Base-by-base conservation (phyloP, 1,284 basidiomycete genomes). In the Amylostereum areolatum region DNA sequence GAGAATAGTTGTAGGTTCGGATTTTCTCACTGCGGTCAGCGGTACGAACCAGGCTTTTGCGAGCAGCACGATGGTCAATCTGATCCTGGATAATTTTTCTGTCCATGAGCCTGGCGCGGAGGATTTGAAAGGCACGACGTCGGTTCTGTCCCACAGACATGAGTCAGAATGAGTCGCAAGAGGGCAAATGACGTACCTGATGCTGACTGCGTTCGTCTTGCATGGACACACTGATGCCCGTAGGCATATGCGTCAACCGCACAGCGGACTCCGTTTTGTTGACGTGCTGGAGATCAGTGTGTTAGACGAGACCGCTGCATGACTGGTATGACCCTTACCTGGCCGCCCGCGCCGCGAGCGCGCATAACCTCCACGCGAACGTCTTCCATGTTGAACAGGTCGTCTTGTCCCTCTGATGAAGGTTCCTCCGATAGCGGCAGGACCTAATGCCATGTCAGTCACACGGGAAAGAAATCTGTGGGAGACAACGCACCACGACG, bases 191-290 rank as follows among this genome's bases (percentile, higher is more conserved):
- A 24, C 71, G 9, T 52, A 91, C 91, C 71, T 92, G 89, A 64
- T 99, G 96, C 64, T 99, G 96, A 61, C 89, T 93, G 7, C 97
- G 81, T 55, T 95, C 94, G 60, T 99, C 96, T 70, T 99, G 97
- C 92, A 98, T 98, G 3, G 93, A 95, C 7, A 99, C 97, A 0
- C 86, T 89, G 49, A 98, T 90, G 0, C 95, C 94, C 1, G 93
- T 92, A 0, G 97, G 96, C 10, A 91, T 70, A 60, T 99, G 97
- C 0, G 94, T 97, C 33, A 99, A 68, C 1, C 97, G 85, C n/a
- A 99, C 92, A 1, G 97, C 97, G 0, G 94, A 97, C 67, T 99
- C 97, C 0, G 96, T 99, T 76, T 92, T 93, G 72, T 99, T 99
- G 60, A 99, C 97, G 69, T 99, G 96, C 86, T 96, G 61, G 3